These are phyloP conservation scores for Solanum neorickii DNA, from an alignment of 257 asterid genomes.

Conservation along the genomic window DNA sequence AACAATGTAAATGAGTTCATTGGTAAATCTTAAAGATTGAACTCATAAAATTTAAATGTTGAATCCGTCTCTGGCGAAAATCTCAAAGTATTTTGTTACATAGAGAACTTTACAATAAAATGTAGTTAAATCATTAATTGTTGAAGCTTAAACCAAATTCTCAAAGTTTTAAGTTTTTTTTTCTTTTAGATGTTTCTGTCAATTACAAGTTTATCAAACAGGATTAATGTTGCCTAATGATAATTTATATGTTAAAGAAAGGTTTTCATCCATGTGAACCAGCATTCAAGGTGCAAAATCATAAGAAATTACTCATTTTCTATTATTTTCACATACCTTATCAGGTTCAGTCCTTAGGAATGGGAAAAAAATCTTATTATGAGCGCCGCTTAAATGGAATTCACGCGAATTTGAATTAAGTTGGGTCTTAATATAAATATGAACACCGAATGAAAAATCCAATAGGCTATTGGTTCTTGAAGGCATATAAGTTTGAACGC, in stretches of 20 bases:
- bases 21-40: background rate
- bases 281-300: background rate
- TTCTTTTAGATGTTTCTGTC: background rate
- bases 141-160: background rate
- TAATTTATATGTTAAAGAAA: too few species aligned
- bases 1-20: background rate
- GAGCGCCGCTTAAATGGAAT: background rate
- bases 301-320: background rate
- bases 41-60: too few species aligned
- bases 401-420: too few species aligned
- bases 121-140: background rate
- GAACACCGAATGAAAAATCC: background rate
- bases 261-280: background rate
- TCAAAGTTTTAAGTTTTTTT: background rate
- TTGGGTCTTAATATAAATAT: background rate
- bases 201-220: background rate
- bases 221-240: background rate
- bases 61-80: too few species aligned
- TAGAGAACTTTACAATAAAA: background rate
- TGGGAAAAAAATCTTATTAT: background rate
- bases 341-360: background rate
- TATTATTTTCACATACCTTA: background rate
- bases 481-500: background rate
- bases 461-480: background rate
- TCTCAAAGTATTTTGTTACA: background rate